A percentile compares a stretch with the other conserved stretches of the same genome.
phyloP scores from a whole-genome alignment of 2,329 filamentous ascomycete genomes.

The Calonectria leucothoes region DNA sequence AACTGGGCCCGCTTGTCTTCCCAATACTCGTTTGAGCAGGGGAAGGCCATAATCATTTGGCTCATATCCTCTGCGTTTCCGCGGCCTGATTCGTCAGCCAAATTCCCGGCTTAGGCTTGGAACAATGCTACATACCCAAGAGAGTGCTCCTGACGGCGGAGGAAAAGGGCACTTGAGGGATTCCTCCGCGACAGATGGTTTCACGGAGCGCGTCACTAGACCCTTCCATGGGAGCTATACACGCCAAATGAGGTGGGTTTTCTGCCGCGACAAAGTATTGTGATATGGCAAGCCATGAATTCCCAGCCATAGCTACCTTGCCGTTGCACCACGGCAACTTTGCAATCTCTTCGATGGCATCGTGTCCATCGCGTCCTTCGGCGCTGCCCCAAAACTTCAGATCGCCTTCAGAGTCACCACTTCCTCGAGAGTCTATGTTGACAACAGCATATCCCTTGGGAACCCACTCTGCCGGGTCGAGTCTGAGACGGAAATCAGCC shows the following conservation, averaged over 20 bases:
- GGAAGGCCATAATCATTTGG: background rate
- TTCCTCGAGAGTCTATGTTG: background rate
- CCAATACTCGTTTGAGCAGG: background rate
- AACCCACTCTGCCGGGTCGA: background rate
- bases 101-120: background rate
- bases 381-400: background rate
- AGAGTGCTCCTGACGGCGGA: background rate
- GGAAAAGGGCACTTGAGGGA: background rate
- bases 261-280: background rate
- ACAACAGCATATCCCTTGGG: background rate
- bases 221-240: background rate
- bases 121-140: background rate
- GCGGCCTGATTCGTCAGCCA: background rate
- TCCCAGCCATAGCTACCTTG: background rate
- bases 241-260: background rate
- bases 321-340: conserved; percentile 2
- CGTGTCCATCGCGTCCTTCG: background rate
- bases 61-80: background rate
- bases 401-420: background rate
- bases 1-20: background rate
- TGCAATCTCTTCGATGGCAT: background rate
- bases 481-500: background rate
- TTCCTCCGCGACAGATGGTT: background rate
- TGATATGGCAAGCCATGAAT: background rate
- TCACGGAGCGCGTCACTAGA: background rate